Conservation (phyloP, 2,329 filamentous ascomycete genomes). For the Grosmannia clavigera region DNA sequence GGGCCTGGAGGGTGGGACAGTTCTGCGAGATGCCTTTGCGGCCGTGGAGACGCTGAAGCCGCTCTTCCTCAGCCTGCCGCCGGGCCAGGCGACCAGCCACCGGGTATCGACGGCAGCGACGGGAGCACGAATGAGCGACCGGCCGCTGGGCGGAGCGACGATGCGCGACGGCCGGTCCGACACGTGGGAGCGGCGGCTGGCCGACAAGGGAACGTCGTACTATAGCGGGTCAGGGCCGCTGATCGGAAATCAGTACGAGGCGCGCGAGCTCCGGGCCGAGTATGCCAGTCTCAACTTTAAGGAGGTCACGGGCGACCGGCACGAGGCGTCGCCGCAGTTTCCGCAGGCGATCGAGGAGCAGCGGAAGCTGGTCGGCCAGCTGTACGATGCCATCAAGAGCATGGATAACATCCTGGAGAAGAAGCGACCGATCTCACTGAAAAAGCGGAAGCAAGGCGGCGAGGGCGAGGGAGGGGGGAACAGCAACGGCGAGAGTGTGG, state of each 20-base stretch:
- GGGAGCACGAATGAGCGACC: background rate
- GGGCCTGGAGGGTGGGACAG: background rate
- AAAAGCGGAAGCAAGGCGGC: background rate
- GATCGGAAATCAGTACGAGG: constrained; percentile 5
- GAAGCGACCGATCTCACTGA: constrained; percentile 1
- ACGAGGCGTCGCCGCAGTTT: background rate
- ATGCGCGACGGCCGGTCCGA: constrained; percentile 4
- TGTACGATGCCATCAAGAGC: constrained; percentile 17
- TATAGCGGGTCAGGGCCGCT: background rate
- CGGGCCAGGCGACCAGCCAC: constrained; percentile 2
- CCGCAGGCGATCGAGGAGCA: constrained; percentile 12
- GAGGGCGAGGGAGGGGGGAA: background rate
- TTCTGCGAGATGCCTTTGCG: background rate
- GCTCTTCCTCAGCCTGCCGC: background rate
- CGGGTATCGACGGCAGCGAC: background rate
- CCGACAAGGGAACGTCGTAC: background rate
- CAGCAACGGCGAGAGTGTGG: background rate
- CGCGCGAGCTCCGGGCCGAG: constrained; percentile 8
- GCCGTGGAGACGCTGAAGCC: constrained; percentile 4
- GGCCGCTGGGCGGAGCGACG: constrained; percentile 4
- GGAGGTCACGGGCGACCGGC: background rate
- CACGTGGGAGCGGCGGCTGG: constrained; percentile 6
- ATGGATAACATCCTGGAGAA: constrained; percentile 10
- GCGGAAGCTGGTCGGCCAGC: constrained; percentile 14
- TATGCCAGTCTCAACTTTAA: constrained; percentile 10